Base-by-base conservation (phyloP, 306 rosid genomes). In the Ochetophila trinervis region DNA sequence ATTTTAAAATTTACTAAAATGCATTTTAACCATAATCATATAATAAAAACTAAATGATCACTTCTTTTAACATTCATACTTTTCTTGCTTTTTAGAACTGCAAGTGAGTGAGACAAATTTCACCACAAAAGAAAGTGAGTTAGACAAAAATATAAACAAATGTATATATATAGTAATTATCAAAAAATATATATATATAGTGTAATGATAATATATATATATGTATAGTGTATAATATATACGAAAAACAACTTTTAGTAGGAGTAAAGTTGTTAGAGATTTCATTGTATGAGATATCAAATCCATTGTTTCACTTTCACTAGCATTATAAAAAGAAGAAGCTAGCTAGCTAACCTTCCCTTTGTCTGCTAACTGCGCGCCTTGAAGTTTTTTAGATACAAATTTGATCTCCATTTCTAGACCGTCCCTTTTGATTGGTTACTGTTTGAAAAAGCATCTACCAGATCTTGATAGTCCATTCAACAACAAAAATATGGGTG, bases 391-490 rank as follows among this genome's bases (percentile, higher is more conserved):
- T 36, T 37, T 36, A 49, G 51, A 45, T 32, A 48, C 44, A 47
- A 20, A 58, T 63, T 23, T 17, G 32, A 27, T 27, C 32, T 27
- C 32, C 32, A 27, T 27, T 59, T 58, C 27, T 50, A 10, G 21
- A 56, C 55, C 56, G 63, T 55, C 60, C 19, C 22, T 62, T 51
- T 21, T 54, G 35, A 34, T 55, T 51, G 63, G 63, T 60, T 74
- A 19, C 44, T 37, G 53, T 42, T 32, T 62, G 27, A 35, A 51
- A 56, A 48, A 47, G 37, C 60, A 51, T 65, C 67, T 53, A 57
- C 47, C 30, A 40, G 71, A 65, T 66, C 76, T 56, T 72, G 84
- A 82, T 79, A 44, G 59, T 72, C 69, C 61, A 77, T 72, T 67
- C 67, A 56, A 62, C 62, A 63, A 68, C 68, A 58, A 64, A 68